Conservation (phyloP, 2,329 filamentous ascomycete species). For the Aspergillus ibericus region DNA sequence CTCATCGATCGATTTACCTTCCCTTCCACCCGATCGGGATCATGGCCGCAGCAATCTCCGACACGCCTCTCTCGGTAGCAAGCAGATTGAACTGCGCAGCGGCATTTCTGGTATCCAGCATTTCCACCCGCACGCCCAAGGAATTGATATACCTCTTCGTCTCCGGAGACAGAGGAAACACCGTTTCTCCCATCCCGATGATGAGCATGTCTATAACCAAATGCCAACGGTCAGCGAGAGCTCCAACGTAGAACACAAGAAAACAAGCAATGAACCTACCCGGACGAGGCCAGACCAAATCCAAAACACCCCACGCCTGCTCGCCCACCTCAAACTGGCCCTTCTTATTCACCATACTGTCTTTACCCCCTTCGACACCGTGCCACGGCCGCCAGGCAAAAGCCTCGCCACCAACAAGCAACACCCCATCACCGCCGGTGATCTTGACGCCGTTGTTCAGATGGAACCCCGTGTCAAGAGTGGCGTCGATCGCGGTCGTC, state of each 20-base stretch:
- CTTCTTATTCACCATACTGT: conserved; percentile 66
- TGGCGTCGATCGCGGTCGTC: conserved; percentile 80
- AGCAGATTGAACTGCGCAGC: conserved; percentile 92
- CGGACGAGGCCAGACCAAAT: conserved; percentile 81
- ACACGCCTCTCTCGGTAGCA: conserved; percentile 86
- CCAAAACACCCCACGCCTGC: conserved; percentile 72
- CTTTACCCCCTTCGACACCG: conserved; percentile 37
- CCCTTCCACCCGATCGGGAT: conserved; percentile 80
- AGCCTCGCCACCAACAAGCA: conserved; percentile 82
- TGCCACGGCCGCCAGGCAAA: conserved; percentile 88
- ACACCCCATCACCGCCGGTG: conserved; percentile 65
- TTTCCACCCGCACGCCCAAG: conserved; percentile 80
- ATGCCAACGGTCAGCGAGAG: background rate
- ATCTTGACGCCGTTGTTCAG: conserved; percentile 78
- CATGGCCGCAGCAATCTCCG: conserved; percentile 81
- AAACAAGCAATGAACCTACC: conserved; percentile 55
- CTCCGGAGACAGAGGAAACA: conserved; percentile 73
- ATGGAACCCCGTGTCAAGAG: conserved; percentile 78
- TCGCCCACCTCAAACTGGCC: conserved; percentile 77
- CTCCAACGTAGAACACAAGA: background rate
- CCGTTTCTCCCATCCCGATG: conserved; percentile 76
- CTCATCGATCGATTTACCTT: conserved; percentile 7
- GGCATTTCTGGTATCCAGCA: conserved; percentile 90
- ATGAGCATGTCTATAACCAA: conserved; percentile 55
- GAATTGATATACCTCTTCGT: conserved; percentile 71